Percentiles rank a stretch among this genome's conserved stretches.
phyloP scores from a whole-genome alignment of 306 rosid species.

The Corylus heterophylla region DNA sequence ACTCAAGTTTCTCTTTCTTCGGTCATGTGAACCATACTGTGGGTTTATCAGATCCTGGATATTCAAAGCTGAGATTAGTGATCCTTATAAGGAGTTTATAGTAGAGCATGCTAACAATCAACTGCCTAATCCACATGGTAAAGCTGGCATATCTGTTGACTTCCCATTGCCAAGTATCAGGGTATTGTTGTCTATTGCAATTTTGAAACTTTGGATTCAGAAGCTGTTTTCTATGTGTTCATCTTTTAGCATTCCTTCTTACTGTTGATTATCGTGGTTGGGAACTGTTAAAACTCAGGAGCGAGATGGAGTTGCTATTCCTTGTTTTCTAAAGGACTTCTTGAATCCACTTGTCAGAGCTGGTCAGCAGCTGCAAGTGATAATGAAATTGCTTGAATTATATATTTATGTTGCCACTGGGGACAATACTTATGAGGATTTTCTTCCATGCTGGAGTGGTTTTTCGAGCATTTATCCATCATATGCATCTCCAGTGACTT shows the following conservation, averaged over 20 bases:
- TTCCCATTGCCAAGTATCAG: slow-evolving; percentile 55
- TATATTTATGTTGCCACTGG: slow-evolving; percentile 59
- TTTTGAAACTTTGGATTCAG: slow-evolving; percentile 7
- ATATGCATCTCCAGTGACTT: slow-evolving; percentile 59
- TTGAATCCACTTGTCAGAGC: slow-evolving; percentile 87
- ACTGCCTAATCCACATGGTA: slow-evolving; percentile 35
- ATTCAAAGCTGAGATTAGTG: slow-evolving; percentile 87
- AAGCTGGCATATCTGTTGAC: slow-evolving; percentile 47
- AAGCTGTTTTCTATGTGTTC: slow-evolving; percentile 21
- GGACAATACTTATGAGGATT: slow-evolving; percentile 58
- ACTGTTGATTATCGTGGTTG: slow-evolving; percentile 35
- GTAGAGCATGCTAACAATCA: slow-evolving; percentile 51
- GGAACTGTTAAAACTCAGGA: slow-evolving; percentile 54
- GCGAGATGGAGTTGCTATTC: slow-evolving; percentile 72
- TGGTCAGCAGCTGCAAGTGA: slow-evolving; percentile 94
- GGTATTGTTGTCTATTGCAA: slow-evolving; percentile 50
- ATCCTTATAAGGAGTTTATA: slow-evolving; percentile 86
- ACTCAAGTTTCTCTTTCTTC: slow-evolving; percentile 88
- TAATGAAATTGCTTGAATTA: slow-evolving; percentile 81
- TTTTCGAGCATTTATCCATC: slow-evolving; percentile 54
- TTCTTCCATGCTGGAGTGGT: slow-evolving; percentile 86
- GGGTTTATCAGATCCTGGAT: slow-evolving; percentile 93
- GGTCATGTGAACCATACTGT: slow-evolving; percentile 85
- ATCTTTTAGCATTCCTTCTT: slow-evolving; percentile 25
- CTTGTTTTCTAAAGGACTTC: slow-evolving; percentile 68